A percentile compares a stretch with the other conserved stretches of the same genome.
Conservation (phyloP, 192 early-diverging fungal species). For the Coemansia sp. region DNA sequence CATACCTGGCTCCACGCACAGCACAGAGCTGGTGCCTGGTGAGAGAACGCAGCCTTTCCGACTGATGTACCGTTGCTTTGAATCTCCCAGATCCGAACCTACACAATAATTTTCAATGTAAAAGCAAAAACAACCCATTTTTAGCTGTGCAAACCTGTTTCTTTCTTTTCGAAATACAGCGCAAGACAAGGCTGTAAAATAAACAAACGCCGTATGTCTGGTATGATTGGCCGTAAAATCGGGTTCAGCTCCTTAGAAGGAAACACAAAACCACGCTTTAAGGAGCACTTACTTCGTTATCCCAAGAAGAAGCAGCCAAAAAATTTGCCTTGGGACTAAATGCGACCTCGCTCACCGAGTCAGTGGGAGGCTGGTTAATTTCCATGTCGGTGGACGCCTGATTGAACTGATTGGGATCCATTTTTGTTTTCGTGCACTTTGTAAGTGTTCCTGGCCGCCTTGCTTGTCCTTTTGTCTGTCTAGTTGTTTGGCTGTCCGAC, state of each 20-base stretch:
- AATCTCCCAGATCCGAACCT: slow-evolving; percentile 95
- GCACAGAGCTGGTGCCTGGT: slow-evolving; percentile 82
- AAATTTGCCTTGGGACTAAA: slow-evolving; percentile 84
- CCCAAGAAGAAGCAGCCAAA: slow-evolving; percentile 89
- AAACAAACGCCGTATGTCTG: neutral
- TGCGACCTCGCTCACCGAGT: slow-evolving; percentile 75
- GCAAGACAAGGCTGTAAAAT: neutral
- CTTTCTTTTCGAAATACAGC: neutral
- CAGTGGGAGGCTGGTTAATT: slow-evolving; percentile 66
- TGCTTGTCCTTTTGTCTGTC: neutral
- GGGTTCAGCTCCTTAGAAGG: neutral
- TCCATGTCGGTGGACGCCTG: slow-evolving; percentile 49
- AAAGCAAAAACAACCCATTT: neutral
- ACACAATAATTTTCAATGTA: neutral
- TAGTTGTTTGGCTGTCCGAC: neutral
- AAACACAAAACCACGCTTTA: neutral
- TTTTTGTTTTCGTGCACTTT: neutral
- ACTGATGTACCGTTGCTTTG: slow-evolving; percentile 71
- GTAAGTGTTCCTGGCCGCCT: no score
- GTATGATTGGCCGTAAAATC: no score
- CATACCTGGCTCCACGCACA: slow-evolving; percentile 72
- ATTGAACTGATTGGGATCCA: slow-evolving; percentile 15
- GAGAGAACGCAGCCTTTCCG: slow-evolving; percentile 78
- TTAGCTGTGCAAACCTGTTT: neutral
- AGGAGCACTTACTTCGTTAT: slow-evolving; percentile 63